Conservation (phyloP, 305 asterid species). For the Fraxinus ornus region DNA sequence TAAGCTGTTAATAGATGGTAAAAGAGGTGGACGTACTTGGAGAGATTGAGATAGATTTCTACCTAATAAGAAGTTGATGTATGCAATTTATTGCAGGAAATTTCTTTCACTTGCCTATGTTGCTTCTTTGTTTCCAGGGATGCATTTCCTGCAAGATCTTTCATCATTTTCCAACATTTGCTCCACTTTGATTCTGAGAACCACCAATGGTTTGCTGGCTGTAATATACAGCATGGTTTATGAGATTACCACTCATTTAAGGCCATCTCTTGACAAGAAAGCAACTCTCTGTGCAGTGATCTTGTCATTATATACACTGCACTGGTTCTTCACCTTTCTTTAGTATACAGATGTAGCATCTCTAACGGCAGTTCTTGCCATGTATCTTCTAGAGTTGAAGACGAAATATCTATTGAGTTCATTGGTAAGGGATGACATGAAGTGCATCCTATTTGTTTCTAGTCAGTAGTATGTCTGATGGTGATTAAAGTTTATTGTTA, state of each 20-base stretch:
- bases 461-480: neutral
- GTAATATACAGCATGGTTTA: conserved; percentile 70
- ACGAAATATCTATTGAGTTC: conserved; percentile 70
- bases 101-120: conserved; percentile 85
- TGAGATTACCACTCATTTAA: conserved; percentile 59
- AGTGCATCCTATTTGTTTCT: neutral
- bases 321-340: conserved; percentile 88
- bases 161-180: conserved; percentile 58
- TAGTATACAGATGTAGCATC: conserved; percentile 93
- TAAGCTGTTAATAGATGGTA: neutral
- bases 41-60: neutral
- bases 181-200: conserved; percentile 70
- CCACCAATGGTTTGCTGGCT: conserved; percentile 72
- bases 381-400: conserved; percentile 70
- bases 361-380: conserved; percentile 75
- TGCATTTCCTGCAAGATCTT: conserved; percentile 41
- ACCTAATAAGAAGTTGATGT: conserved; percentile 33
- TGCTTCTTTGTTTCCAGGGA: conserved; percentile 91
- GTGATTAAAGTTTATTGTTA: neutral
- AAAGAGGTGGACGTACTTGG: neutral
- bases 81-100: conserved; percentile 72
- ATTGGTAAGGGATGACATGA: conserved; percentile 50
- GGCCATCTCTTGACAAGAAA: conserved; percentile 66
- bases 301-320: conserved; percentile 79
- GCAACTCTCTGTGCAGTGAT: conserved; percentile 66